Base-by-base conservation (phyloP, 495 filamentous ascomycete genomes). In the Penicillium daleae region DNA sequence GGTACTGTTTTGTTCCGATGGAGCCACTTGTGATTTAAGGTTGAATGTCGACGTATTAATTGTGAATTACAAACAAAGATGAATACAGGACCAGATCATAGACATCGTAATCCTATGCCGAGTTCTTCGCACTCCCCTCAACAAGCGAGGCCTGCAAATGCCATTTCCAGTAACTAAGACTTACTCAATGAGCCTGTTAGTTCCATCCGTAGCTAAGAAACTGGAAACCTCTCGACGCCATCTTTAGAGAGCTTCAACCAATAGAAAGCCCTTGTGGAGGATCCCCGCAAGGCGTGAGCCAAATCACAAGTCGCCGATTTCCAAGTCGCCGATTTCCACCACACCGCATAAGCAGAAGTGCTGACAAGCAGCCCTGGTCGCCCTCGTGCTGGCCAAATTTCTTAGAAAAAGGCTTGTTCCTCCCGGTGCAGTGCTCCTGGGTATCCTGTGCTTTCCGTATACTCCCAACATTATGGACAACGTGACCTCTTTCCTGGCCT, bases 391-490 rank as follows among this genome's bases (percentile, higher is more conserved):
- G 46, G 46, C 5, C 21, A 46, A 21, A 24, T 46, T 46, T 19
- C 32, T 32, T 13, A 5, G 9, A 29, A 51, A 51, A 32, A 32
- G 49, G 26, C 10, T 26, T 8, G 4, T 27, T 31, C 7, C n/a
- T 51, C 7, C 31, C 31, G n/a, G n/a, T n/a, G n/a, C n/a, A n/a
- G n/a, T n/a, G n/a, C n/a, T n/a, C n/a, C n/a, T n/a, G n/a, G n/a
- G n/a, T n/a, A n/a, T n/a, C n/a, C n/a, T n/a, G n/a, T n/a, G 27
- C 15, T 27, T 31, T 53, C 49, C 17, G n/a, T 3, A 4, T 15
- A n/a, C 50, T 19, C 2, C 19, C 51, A 8, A 19, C 31, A 53
- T 35, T 22, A 70, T 70, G 67, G 54, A 69, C n/a, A 56, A 61
- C 61, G 37, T 15, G 44, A 60, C 59, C 1, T 35, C 53, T 6